Conservation (phyloP, 2,329 filamentous ascomycete species). For the Botryotinia convoluta region DNA sequence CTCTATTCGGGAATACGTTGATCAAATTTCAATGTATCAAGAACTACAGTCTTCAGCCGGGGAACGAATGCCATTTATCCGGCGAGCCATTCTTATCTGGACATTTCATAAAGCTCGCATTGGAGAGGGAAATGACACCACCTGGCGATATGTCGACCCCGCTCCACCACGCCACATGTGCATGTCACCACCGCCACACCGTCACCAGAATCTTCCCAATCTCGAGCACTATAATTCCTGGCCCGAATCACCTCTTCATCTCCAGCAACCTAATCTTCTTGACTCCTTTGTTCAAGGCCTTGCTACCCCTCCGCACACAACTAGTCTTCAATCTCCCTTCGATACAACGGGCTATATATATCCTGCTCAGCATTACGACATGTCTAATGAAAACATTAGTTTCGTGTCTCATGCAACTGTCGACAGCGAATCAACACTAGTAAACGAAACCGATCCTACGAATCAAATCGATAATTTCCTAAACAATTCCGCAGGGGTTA, state of each 20-base stretch:
- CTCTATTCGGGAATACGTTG: constrained; percentile 54
- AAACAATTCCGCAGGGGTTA: neutral
- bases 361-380: constrained; percentile 22
- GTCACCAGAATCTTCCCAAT: constrained; percentile 48
- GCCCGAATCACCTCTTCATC: constrained; percentile 39
- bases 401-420: constrained; percentile 41
- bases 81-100: constrained; percentile 62
- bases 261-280: constrained; percentile 42
- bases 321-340: constrained; percentile 44
- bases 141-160: constrained; percentile 56
- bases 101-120: constrained; percentile 54
- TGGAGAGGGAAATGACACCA: constrained; percentile 53
- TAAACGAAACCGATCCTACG: constrained; percentile 1
- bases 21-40: constrained; percentile 64
- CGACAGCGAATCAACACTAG: constrained; percentile 28
- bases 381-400: constrained; percentile 37
- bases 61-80: constrained; percentile 48
- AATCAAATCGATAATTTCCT: constrained; percentile 6
- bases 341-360: constrained; percentile 24
- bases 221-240: constrained; percentile 55
- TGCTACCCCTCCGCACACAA: constrained; percentile 56
- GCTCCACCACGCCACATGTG: constrained; percentile 27
- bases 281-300: constrained; percentile 54
- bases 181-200: constrained; percentile 36
- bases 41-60: constrained; percentile 59